Base-by-base conservation (phyloP, 805 yeast species). In the Saturnispora serradocipensis region DNA sequence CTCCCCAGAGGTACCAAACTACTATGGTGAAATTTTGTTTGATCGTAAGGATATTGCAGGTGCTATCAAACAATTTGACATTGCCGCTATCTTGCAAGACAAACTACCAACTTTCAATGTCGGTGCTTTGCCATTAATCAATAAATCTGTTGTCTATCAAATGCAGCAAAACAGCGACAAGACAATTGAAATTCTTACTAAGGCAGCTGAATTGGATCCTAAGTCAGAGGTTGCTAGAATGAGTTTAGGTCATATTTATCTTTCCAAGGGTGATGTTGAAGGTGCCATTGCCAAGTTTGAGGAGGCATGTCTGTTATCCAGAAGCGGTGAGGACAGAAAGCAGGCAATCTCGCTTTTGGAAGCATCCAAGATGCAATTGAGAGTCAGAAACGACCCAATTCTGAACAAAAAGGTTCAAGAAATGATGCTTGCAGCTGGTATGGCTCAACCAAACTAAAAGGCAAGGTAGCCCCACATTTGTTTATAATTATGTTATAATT, bases 261-360 rank as follows among this genome's bases (percentile, higher is more conserved):
- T 93, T 67, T 95, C 89, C 73, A 80, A 78, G 61, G 91, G 87
- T 68, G 78, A 84, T 65, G 80, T 86, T 48, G 85, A 84, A 55
- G 90, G 85, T 57, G 97, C 98, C 34, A 78, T 88, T 58, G 72
- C 71, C 55, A 76, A 85, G 64, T 90, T 91, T 66, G 93, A 87
- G 72, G 86, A 83, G 63, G 84, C 91, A 54, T 82, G 93, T 50
- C 77, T 77, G 52, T 76, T 90, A 59, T 85, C 96, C 22, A 84
- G 98, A 77, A 78, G 86, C 48, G 75, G 80, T 48, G 88, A 84
- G 54, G 98, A 91, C 72, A 86, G 88, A 72, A 75, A 86, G 51
- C 97, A 88, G 72, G 93, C 96, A 52, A 82, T 88, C 56, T 84
- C 93, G 18, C 86, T 87, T 61, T 90, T 91, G 54, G 97, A 88